Evolutionary conservation across 2,329 filamentous ascomycete species (phyloP).

Genomic region (Paecilomyces sp.): DNA sequence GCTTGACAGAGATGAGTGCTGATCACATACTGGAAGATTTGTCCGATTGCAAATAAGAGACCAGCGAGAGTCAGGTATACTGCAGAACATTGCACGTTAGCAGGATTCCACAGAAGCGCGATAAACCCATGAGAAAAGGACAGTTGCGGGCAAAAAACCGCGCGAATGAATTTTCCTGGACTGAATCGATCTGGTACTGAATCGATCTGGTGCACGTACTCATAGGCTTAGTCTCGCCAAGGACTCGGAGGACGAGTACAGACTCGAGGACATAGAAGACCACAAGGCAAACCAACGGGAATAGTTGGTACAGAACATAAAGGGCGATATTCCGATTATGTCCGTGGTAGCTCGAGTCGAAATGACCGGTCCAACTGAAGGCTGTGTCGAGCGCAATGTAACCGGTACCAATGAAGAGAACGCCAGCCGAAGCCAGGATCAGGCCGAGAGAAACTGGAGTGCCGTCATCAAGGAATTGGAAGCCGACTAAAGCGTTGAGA

Average conservation of each 20-base stretch:
- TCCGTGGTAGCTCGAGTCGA: conserved; percentile 51
- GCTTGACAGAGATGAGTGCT: conserved; percentile 86
- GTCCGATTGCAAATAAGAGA: conserved; percentile 80
- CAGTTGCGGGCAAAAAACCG: not conserved
- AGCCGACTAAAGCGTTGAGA: conserved; percentile 87
- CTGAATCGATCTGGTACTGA: not conserved
- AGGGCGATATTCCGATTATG: conserved; percentile 70
- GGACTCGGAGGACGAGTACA: conserved; percentile 73
- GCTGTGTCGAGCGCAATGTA: conserved; percentile 95
- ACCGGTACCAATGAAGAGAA: conserved; percentile 80
- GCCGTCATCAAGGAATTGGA: conserved; percentile 88
- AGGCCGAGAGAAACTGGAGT: conserved; percentile 76
- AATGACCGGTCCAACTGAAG: conserved; percentile 75
- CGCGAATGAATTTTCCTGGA: not conserved
- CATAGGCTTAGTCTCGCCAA: conserved; percentile 90
- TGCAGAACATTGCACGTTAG: conserved; percentile 17
- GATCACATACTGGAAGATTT: conserved; percentile 93
- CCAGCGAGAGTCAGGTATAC: conserved; percentile 69
- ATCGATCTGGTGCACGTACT: conserved; percentile 37
- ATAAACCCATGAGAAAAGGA: not conserved
- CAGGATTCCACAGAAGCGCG: not conserved
- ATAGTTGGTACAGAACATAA: conserved; percentile 89
- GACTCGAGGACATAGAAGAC: conserved; percentile 79
- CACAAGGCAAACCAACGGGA: conserved; percentile 81
- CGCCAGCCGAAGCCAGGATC: conserved; percentile 60